These are phyloP conservation scores for Corrigiola litoralis DNA, from an alignment of 179 eudicot species.

Conservation along the genomic window DNA sequence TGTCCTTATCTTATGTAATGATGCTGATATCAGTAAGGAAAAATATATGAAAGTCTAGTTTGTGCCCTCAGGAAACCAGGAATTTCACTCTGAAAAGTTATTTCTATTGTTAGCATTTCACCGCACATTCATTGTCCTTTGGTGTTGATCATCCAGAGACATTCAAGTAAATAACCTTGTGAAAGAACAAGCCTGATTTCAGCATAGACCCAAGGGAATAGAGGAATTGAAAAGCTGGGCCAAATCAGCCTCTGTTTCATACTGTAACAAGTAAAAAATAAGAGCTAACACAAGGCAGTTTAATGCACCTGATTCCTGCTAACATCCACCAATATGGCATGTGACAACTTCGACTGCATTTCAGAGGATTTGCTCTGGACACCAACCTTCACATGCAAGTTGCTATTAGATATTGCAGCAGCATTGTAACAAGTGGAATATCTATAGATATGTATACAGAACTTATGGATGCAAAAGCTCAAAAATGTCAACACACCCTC, in stretches of 20 bases:
- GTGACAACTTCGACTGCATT: constrained; percentile 75
- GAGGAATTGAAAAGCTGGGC: not conserved
- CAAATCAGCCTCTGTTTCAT: not conserved
- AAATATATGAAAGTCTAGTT: too few relatives aligned
- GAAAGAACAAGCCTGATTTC: too few relatives aligned
- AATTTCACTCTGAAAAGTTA: not conserved
- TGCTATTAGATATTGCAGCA: constrained; percentile 17
- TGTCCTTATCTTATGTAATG: too few relatives aligned
- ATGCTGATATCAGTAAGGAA: too few relatives aligned
- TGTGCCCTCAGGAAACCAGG: too few relatives aligned
- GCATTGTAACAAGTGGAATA: not conserved
- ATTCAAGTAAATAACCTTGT: not conserved
- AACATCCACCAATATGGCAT: constrained; percentile 69
- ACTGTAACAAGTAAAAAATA: not conserved
- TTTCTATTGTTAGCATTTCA: too few relatives aligned
- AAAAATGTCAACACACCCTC: not conserved
- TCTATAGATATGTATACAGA: too few relatives aligned
- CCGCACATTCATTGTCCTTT: too few relatives aligned
- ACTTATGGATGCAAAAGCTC: not conserved
- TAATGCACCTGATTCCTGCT: constrained; percentile 79
- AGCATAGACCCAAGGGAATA: too few relatives aligned
- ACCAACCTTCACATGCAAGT: constrained; percentile 66
- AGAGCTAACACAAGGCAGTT: not conserved
- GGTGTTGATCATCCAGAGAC: too few relatives aligned
- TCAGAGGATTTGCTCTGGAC: constrained; percentile 75